Percentiles rank a stretch among this genome's conserved stretches.
Evolutionary conservation across 202 grass and related monocot genomes (phyloP).

Genomic region (Musa balbisiana): DNA sequence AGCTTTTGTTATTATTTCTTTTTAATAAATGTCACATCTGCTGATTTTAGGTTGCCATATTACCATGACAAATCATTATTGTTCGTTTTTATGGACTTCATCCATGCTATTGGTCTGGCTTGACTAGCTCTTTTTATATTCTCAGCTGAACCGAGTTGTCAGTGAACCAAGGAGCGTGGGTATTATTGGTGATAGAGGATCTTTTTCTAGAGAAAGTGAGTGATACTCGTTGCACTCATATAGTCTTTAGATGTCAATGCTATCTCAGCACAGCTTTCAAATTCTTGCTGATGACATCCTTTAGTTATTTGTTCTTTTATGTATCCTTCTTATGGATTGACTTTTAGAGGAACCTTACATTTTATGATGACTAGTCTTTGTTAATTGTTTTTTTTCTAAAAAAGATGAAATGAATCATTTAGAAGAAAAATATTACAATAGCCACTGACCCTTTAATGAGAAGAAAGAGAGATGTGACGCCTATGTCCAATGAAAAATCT

Average conservation of each 20-base stretch:
- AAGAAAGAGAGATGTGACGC: too few species aligned
- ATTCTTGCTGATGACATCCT: background rate
- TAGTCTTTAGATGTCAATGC: background rate
- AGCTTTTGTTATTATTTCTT: too few species aligned
- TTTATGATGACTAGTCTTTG: background rate
- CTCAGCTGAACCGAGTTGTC: constrained; percentile 77
- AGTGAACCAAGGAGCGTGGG: constrained; percentile 74
- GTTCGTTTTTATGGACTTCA: background rate
- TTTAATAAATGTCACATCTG: too few species aligned
- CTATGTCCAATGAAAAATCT: too few species aligned
- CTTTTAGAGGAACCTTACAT: background rate
- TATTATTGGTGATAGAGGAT: constrained; percentile 85
- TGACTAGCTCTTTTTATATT: constrained; percentile 1
- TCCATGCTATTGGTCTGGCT: background rate
- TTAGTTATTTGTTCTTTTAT: background rate
- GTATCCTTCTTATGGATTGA: background rate
- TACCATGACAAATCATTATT: background rate
- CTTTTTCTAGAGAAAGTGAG: constrained; percentile 98
- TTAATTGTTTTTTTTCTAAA: too few species aligned
- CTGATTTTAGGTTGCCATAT: background rate
- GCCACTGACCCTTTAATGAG: too few species aligned
- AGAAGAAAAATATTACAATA: too few species aligned
- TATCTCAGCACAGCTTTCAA: background rate
- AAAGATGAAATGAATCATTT: too few species aligned
- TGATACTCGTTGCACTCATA: constrained; percentile 17